These are phyloP conservation scores for Kodamaea restingae DNA, from an alignment of 805 yeast genomes.

Conservation along the genomic window DNA sequence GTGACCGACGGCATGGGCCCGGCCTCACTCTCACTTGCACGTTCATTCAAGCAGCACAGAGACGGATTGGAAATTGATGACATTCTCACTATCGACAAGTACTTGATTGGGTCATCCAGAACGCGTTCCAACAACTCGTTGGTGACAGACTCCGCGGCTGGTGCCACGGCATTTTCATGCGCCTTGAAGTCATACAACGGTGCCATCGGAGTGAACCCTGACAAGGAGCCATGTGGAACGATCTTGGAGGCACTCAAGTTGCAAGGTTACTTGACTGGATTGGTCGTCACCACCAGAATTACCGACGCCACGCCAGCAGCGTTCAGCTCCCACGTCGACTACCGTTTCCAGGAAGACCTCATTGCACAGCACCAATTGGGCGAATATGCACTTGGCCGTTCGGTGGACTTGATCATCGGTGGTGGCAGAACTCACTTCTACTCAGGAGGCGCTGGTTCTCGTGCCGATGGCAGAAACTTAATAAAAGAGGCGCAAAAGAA, in stretches of 20 bases:
- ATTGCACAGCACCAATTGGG: conserved; percentile 90
- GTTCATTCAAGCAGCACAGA: conserved; percentile 66
- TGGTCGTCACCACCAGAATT: conserved; percentile 87
- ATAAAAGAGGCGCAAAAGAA: conserved; percentile 54
- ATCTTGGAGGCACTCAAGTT: conserved; percentile 82
- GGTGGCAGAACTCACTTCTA: conserved; percentile 88
- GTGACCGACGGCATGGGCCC: conserved; percentile 98
- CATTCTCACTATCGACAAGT: conserved; percentile 58
- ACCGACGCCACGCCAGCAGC: conserved; percentile 97
- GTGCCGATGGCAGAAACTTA: conserved; percentile 67
- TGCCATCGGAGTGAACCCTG: conserved; percentile 80
- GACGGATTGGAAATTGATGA: conserved; percentile 53
- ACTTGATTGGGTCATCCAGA: conserved; percentile 77
- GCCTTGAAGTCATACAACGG: conserved; percentile 82
- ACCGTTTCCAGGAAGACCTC: conserved; percentile 72
- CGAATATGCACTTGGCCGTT: conserved; percentile 69
- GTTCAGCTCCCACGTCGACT: conserved; percentile 74
- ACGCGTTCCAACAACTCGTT: conserved; percentile 74
- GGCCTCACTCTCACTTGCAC: conserved; percentile 72
- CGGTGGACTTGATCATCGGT: conserved; percentile 81
- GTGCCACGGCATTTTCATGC: conserved; percentile 92
- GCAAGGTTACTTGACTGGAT: conserved; percentile 77
- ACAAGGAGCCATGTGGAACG: conserved; percentile 77
- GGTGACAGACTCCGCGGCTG: conserved; percentile 95
- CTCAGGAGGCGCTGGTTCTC: conserved; percentile 54